Evolutionary conservation across 2,329 filamentous ascomycete species (phyloP).

Genomic region (Sodiomyces alkalinus): DNA sequence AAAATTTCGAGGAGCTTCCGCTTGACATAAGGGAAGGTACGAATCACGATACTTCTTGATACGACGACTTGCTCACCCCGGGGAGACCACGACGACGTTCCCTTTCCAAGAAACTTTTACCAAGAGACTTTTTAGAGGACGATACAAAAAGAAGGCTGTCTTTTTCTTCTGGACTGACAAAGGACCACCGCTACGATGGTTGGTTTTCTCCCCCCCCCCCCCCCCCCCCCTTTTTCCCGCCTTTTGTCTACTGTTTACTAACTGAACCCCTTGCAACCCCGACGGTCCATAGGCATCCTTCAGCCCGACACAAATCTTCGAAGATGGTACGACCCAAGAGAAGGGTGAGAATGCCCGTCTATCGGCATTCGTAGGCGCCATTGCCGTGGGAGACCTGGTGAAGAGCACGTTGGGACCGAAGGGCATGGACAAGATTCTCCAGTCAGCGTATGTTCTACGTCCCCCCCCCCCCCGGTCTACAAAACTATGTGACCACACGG

Average conservation of each 20-base stretch:
- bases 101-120: too few species aligned
- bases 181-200: constrained; percentile 4
- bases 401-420: constrained; percentile 96
- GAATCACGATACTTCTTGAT: too few species aligned
- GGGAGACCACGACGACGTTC: too few species aligned
- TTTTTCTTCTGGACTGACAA: too few species aligned
- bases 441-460: constrained; percentile 60
- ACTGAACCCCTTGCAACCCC: background rate
- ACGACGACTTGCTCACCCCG: too few species aligned
- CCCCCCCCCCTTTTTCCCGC: too few species aligned
- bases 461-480: too few species aligned
- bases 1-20: too few species aligned
- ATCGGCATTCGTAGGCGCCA: constrained; percentile 94
- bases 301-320: constrained; percentile 95
- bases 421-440: constrained; percentile 97
- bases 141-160: too few species aligned
- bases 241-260: background rate
- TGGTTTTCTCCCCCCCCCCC: background rate
- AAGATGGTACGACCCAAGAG: constrained; percentile 91
- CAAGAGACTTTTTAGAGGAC: too few species aligned
- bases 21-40: too few species aligned
- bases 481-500: too few species aligned
- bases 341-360: constrained; percentile 99
- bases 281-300: constrained; percentile 35
- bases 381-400: constrained; percentile 91